Evolutionary conservation across 2,329 filamentous ascomycete genomes (phyloP).

Genomic region (Trichophyton schoenleinii): DNA sequence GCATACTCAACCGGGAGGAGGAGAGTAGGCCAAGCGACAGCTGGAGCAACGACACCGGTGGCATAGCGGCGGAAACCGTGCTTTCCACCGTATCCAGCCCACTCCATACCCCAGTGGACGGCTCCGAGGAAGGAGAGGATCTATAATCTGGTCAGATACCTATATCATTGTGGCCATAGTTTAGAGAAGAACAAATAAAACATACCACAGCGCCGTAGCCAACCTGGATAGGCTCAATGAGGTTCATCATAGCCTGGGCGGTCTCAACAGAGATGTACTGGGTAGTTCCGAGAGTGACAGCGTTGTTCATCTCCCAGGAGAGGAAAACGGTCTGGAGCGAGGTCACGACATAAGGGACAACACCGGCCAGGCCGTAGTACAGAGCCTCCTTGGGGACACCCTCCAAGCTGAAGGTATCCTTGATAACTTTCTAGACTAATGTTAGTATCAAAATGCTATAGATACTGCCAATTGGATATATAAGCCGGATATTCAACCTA

Average conservation of each 20-base stretch:
- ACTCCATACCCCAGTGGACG: conserved; percentile 88
- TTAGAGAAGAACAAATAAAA: conserved; percentile 14
- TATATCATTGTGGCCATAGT: neutral
- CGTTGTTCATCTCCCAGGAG: conserved; percentile 67
- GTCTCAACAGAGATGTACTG: conserved; percentile 57
- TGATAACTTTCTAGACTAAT: conserved; percentile 46
- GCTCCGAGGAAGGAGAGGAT: conserved; percentile 91
- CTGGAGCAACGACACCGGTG: conserved; percentile 67
- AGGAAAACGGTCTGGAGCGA: conserved; percentile 72
- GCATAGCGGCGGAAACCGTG: conserved; percentile 70
- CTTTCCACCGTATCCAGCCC: conserved; percentile 52
- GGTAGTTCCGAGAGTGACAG: conserved; percentile 46
- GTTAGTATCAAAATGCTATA: neutral
- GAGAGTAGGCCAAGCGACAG: conserved; percentile 80
- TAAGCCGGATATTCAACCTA: conserved; percentile 28
- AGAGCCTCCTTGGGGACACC: conserved; percentile 56
- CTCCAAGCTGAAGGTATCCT: conserved; percentile 54
- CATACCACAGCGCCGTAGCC: conserved; percentile 76
- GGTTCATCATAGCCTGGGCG: conserved; percentile 57
- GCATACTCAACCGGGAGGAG: conserved; percentile 75
- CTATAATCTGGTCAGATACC: conserved; percentile 26
- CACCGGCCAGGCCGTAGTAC: conserved; percentile 59
- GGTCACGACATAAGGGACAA: conserved; percentile 74
- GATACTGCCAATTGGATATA: neutral
- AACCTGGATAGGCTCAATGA: conserved; percentile 77